phyloP scores from a whole-genome alignment of 2,329 filamentous ascomycete genomes.

The Ophiostoma triangulosporum region DNA sequence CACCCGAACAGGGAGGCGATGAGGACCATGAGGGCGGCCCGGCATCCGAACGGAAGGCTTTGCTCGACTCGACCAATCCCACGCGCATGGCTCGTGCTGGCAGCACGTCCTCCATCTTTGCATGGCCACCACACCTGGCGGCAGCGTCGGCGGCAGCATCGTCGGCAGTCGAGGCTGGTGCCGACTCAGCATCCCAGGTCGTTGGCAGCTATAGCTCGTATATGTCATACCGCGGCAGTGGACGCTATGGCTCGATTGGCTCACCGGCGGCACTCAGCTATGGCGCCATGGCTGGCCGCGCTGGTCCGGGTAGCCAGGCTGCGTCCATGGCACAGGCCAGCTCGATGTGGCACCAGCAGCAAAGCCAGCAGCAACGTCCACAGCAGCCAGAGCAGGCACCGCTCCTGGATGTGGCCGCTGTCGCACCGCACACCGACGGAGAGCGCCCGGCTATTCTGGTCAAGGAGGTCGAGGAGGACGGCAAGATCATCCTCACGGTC shows the following conservation, averaged over 20 bases:
- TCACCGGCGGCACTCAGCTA: slow-evolving; percentile 25
- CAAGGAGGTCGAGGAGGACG: slow-evolving; percentile 78
- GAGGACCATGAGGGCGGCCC: slow-evolving; percentile 3
- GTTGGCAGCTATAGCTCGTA: slow-evolving; percentile 37
- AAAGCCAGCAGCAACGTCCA: slow-evolving; percentile 23
- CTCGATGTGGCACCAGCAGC: slow-evolving; percentile 39
- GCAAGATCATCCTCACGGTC: slow-evolving; percentile 69
- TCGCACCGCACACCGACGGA: slow-evolving; percentile 29
- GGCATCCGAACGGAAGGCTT: slow-evolving; percentile 29
- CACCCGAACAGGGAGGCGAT: not conserved
- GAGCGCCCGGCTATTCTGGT: slow-evolving; percentile 68
- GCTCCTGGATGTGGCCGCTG: slow-evolving; percentile 22
- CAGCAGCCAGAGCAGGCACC: not conserved
- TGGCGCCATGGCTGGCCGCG: slow-evolving; percentile 25
- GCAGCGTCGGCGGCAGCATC: slow-evolving; percentile 23
- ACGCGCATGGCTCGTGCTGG: slow-evolving; percentile 20
- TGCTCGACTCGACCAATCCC: slow-evolving; percentile 24
- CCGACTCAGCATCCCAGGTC: slow-evolving; percentile 2
- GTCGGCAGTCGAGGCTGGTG: not conserved
- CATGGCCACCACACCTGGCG: slow-evolving; percentile 45
- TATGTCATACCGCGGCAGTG: slow-evolving; percentile 29
- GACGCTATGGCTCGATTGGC: not conserved
- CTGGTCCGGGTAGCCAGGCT: slow-evolving; percentile 4
- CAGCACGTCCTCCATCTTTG: slow-evolving; percentile 38
- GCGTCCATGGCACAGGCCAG: slow-evolving; percentile 38